phyloP scores from a whole-genome alignment of 257 asterid genomes.

The Jacaranda mimosifolia region DNA sequence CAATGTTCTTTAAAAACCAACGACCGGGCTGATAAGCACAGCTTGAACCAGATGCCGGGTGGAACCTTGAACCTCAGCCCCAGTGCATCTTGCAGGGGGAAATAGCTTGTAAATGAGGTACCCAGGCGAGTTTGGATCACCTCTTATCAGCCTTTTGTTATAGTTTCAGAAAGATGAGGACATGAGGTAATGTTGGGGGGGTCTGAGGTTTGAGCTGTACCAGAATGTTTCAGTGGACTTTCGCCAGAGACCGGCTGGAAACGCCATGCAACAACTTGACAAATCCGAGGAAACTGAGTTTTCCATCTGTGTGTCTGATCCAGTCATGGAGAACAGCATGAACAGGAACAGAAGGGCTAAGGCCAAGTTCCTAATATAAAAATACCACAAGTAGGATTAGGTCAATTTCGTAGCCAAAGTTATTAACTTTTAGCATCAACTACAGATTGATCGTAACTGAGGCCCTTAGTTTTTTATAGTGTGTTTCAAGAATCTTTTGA shows the following conservation, averaged over 20 bases:
- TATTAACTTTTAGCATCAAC: no score
- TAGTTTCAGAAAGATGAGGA: slow-evolving; percentile 18
- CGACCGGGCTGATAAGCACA: background rate
- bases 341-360: slow-evolving; percentile 86
- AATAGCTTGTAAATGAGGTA: background rate
- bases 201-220: slow-evolving; percentile 6
- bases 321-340: slow-evolving; percentile 94
- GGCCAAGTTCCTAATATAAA: slow-evolving; percentile 82
- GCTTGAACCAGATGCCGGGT: background rate
- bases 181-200: background rate
- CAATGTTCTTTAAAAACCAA: background rate
- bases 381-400: background rate
- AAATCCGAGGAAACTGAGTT: slow-evolving; percentile 91
- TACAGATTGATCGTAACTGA: background rate
- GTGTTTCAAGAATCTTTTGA: background rate
- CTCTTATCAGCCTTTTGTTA: background rate
- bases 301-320: slow-evolving; percentile 92
- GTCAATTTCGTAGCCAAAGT: no score
- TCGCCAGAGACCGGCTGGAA: slow-evolving; percentile 71
- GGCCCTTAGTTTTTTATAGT: no score
- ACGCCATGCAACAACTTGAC: slow-evolving; percentile 84
- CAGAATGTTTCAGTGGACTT: slow-evolving; percentile 56
- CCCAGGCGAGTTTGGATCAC: background rate
- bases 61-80: background rate
- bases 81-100: slow-evolving; percentile 14